Evolutionary conservation across 805 yeast species (phyloP).

Genomic region (Candida manassasensis): DNA sequence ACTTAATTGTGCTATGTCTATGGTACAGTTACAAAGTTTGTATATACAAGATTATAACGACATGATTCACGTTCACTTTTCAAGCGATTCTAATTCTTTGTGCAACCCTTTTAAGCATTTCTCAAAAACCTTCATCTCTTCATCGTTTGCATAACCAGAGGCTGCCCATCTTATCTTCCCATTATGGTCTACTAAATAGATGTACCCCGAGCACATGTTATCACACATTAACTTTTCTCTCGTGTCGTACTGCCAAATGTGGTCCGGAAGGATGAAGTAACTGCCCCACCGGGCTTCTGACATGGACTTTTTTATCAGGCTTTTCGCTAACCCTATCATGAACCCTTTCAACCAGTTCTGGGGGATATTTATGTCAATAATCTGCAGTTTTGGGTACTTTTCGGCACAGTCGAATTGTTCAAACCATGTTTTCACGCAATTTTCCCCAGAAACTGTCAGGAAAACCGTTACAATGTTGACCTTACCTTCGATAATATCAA

Average conservation of each 20-base stretch:
- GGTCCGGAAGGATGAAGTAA: conserved; percentile 62
- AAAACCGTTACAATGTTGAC: conserved; percentile 62
- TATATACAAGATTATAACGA: no score
- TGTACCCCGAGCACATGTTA: conserved; percentile 78
- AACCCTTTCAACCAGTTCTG: conserved; percentile 68
- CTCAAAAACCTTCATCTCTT: conserved; percentile 63
- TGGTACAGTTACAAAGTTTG: no score
- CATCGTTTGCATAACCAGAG: conserved; percentile 71
- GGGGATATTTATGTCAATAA: conserved; percentile 72
- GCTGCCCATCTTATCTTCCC: conserved; percentile 88
- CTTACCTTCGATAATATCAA: conserved; percentile 41
- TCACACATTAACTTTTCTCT: conserved; percentile 60
- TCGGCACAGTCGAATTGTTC: conserved; percentile 35
- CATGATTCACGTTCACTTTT: no score
- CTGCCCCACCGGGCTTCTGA: conserved; percentile 48
- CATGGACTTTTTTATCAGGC: conserved; percentile 39
- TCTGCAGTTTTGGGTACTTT: conserved; percentile 53
- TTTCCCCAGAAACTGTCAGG: conserved; percentile 67
- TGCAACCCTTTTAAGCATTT: conserved; percentile 57
- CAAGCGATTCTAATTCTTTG: conserved; percentile 31
- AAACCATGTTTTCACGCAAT: conserved; percentile 60
- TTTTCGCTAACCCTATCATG: conserved; percentile 41
- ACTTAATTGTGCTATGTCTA: no score
- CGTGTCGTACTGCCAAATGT: conserved; percentile 50
- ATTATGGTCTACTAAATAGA: conserved; percentile 69